phyloP scores from a whole-genome alignment of 1,139 yeast genomes.

The Arxiozyma slooffiae region DNA sequence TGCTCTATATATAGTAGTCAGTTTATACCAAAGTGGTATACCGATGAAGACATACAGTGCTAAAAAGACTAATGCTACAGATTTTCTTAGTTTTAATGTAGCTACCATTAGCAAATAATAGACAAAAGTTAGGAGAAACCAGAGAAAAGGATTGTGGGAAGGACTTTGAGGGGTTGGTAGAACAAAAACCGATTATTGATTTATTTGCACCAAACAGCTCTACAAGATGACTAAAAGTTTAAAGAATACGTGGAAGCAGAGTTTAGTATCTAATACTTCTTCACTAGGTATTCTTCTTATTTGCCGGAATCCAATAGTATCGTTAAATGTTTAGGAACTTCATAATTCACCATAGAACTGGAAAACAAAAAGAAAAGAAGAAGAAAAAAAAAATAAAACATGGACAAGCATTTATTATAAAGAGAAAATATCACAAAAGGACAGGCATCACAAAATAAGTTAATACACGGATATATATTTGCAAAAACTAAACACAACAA shows the following conservation, averaged over 20 bases:
- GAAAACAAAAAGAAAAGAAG: not conserved
- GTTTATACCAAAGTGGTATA: conserved; percentile 58
- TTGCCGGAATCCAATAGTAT: too few species aligned
- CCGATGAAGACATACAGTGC: conserved; percentile 48
- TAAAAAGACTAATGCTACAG: conserved; percentile 23
- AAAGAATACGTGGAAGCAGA: too few species aligned
- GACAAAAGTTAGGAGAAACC: not conserved
- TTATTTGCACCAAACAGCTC: not conserved
- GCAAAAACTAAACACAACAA: too few species aligned
- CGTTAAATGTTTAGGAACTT: too few species aligned
- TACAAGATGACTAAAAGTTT: not conserved
- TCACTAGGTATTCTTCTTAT: too few species aligned
- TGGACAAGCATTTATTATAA: not conserved
- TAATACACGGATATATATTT: not conserved
- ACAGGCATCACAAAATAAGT: not conserved
- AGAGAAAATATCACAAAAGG: not conserved
- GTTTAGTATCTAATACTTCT: too few species aligned
- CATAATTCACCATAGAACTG: not conserved
- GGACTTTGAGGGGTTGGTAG: not conserved
- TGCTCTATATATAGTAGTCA: conserved; percentile 71
- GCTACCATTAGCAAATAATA: conserved; percentile 3
- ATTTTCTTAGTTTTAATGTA: conserved; percentile 14
- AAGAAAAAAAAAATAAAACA: too few species aligned
- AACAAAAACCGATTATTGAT: not conserved
- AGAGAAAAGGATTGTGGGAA: not conserved